A percentile compares a stretch with the other conserved stretches of the same genome.
Evolutionary conservation across 202 grass and related monocot genomes (phyloP).

Genomic region (Schoenoplectus triqueter): DNA sequence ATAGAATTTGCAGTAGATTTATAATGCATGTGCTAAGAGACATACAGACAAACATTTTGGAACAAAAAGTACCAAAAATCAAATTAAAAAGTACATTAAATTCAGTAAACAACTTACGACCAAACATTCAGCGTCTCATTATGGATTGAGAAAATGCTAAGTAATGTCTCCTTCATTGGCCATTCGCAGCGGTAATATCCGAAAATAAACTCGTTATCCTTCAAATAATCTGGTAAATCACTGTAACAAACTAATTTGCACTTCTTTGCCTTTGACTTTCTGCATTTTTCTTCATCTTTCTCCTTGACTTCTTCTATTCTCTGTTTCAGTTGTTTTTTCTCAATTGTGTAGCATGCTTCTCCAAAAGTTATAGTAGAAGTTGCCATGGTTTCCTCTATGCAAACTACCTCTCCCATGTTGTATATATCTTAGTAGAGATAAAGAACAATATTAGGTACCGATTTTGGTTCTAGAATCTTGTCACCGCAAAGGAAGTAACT

Average conservation of each 20-base stretch:
- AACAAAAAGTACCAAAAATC: not conserved
- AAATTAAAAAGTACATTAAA: not conserved
- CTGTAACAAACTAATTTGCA: slow-evolving; percentile 62
- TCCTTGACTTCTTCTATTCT: slow-evolving; percentile 28
- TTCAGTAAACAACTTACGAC: slow-evolving; percentile 52
- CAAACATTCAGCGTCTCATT: slow-evolving; percentile 96
- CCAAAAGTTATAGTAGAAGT: slow-evolving; percentile 32
- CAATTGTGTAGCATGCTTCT: slow-evolving; percentile 27
- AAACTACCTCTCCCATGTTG: slow-evolving; percentile 38
- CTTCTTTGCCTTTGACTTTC: slow-evolving; percentile 16
- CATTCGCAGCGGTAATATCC: slow-evolving; percentile 85
- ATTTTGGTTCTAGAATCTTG: slow-evolving; percentile 29
- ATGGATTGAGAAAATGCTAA: slow-evolving; percentile 95
- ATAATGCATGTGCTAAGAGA: not conserved
- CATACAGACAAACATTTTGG: not conserved
- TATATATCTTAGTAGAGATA: slow-evolving; percentile 6
- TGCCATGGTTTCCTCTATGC: slow-evolving; percentile 47
- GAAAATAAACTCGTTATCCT: slow-evolving; percentile 92
- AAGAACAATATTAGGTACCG: not conserved
- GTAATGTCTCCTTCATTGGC: slow-evolving; percentile 77
- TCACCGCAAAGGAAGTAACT: slow-evolving; percentile 9
- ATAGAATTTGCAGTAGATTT: not conserved
- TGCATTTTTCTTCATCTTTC: not conserved
- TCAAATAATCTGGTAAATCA: slow-evolving; percentile 75
- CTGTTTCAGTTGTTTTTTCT: slow-evolving; percentile 8